phyloP scores from a whole-genome alignment of 805 yeast genomes.

The Scheffersomyces coipomensis region DNA sequence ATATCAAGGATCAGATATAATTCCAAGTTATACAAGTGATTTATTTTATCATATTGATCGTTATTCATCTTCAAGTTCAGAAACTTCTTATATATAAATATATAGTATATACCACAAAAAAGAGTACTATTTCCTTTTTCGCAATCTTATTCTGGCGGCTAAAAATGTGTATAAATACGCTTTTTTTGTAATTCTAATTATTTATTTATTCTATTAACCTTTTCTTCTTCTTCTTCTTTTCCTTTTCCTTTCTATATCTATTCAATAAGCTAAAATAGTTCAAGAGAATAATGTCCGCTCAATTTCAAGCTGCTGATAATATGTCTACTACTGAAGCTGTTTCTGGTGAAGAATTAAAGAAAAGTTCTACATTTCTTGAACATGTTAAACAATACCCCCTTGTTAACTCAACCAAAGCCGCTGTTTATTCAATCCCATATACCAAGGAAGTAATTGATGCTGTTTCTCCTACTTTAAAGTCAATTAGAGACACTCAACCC shows the following conservation, averaged over 20 bases:
- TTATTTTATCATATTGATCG: not conserved
- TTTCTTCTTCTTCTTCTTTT: not conserved
- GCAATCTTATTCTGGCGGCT: too few species aligned
- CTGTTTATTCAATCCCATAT: constrained; percentile 32
- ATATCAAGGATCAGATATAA: too few species aligned
- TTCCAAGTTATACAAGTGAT: too few species aligned
- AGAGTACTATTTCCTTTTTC: too few species aligned
- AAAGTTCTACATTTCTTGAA: constrained; percentile 5
- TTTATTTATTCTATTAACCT: too few species aligned
- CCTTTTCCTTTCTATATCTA: not conserved
- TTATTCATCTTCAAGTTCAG: not conserved
- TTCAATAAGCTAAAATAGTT: not conserved
- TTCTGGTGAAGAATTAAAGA: constrained; percentile 6
- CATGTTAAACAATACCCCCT: constrained; percentile 51
- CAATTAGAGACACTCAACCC: constrained; percentile 24
- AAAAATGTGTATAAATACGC: too few species aligned
- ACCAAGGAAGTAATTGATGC: constrained; percentile 30
- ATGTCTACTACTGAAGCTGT: not conserved
- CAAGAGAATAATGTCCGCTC: constrained; percentile 2
- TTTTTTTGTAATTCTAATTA: too few species aligned
- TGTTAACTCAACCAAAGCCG: constrained; percentile 38
- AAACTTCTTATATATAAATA: not conserved
- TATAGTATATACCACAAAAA: too few species aligned
- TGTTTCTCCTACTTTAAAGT: constrained; percentile 23
- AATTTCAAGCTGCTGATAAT: constrained; percentile 3